Percentiles rank a stretch among this genome's conserved stretches.
phyloP scores from a whole-genome alignment of 176 grass and related monocot genomes.

The Hyparrhenia diplandra region DNA sequence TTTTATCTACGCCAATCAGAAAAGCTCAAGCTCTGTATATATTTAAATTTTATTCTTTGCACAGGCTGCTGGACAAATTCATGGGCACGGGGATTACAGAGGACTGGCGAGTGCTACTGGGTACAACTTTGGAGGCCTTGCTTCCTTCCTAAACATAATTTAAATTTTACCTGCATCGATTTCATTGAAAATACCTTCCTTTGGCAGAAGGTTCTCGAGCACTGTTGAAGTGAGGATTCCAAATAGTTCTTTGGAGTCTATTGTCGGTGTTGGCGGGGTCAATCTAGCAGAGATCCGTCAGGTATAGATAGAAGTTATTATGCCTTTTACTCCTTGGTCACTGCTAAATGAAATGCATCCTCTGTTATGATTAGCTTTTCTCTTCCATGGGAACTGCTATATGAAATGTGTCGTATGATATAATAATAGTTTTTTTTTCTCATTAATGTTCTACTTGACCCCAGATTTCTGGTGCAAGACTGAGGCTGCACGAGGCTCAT shows the following conservation, averaged over 20 bases:
- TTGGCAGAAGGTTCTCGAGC: slow-evolving; percentile 54
- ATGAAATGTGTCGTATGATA: neutral
- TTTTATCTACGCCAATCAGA: neutral
- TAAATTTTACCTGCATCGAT: neutral
- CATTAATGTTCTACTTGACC: slow-evolving; percentile 13
- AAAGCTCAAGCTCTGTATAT: slow-evolving; percentile 13
- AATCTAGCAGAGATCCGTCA: slow-evolving; percentile 74
- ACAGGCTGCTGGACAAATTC: slow-evolving; percentile 52
- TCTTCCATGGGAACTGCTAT: slow-evolving; percentile 12
- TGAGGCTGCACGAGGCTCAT: slow-evolving; percentile 44
- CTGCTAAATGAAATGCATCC: neutral
- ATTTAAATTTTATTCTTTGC: slow-evolving; percentile 34
- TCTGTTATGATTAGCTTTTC: neutral
- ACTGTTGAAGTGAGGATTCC: slow-evolving; percentile 51
- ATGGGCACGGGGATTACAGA: slow-evolving; percentile 52
- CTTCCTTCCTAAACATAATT: slow-evolving; percentile 1
- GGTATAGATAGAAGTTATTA: slow-evolving; percentile 45
- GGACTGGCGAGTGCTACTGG: slow-evolving; percentile 29
- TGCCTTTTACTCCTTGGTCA: neutral
- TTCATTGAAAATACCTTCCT: slow-evolving; percentile 5
- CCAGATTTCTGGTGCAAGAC: slow-evolving; percentile 66
- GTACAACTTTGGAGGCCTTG: slow-evolving; percentile 34
- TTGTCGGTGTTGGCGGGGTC: slow-evolving; percentile 54
- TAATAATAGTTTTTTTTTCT: slow-evolving; percentile 6
- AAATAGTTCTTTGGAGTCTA: slow-evolving; percentile 49